phyloP scores from a whole-genome alignment of 495 filamentous ascomycete genomes.

The Aspergillus carlsbadensis region DNA sequence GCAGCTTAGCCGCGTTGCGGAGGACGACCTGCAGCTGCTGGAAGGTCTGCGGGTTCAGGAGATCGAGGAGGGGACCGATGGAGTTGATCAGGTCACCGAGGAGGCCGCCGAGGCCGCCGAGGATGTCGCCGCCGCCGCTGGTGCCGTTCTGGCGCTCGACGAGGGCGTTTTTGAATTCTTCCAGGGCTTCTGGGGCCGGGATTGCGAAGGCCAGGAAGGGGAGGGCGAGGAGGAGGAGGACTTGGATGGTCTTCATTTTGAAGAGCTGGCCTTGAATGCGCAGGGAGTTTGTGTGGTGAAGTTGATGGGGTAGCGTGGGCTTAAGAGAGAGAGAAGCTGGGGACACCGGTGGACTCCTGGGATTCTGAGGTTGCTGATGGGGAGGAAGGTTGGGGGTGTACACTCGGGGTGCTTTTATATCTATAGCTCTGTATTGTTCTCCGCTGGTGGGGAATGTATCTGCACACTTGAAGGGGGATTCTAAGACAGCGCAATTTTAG shows the following conservation, averaged over 20 bases:
- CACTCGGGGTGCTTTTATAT: too few species aligned
- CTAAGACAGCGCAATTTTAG: too few species aligned
- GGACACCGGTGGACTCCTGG: too few species aligned
- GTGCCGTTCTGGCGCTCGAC: not conserved
- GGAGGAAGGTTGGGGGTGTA: too few species aligned
- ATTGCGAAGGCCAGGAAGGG: not conserved
- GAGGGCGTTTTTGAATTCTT: not conserved
- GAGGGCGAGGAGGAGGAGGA: not conserved
- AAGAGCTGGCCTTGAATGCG: not conserved
- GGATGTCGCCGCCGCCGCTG: not conserved
- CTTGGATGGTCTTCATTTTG: conserved; percentile 1
- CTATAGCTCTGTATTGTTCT: too few species aligned
- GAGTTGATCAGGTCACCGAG: not conserved
- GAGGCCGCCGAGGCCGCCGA: not conserved
- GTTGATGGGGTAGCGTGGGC: not conserved
- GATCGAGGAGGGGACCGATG: not conserved
- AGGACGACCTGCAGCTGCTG: not conserved
- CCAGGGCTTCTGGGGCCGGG: not conserved
- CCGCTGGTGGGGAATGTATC: too few species aligned
- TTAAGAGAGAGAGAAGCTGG: not conserved
- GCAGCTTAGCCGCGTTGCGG: too few species aligned
- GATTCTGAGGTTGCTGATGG: too few species aligned
- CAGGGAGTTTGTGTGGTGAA: not conserved
- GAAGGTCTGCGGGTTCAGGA: not conserved
- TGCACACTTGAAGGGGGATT: too few species aligned